Percentiles rank a stretch among this genome's conserved stretches.
Evolutionary conservation across 805 yeast genomes (phyloP).

Genomic region (Starmerella floris): DNA sequence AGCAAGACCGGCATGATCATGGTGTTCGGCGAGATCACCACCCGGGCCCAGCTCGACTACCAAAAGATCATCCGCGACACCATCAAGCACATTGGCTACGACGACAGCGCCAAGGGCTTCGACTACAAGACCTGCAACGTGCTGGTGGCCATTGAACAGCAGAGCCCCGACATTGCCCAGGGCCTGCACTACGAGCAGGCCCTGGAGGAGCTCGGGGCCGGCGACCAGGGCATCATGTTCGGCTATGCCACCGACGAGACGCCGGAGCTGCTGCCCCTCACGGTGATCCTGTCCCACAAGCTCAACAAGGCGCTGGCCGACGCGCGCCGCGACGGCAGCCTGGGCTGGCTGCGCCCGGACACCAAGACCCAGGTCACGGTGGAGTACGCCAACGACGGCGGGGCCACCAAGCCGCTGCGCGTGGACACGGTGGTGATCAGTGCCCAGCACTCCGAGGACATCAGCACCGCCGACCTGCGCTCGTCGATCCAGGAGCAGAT

Average conservation of each 20-base stretch:
- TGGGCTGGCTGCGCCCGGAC: constrained; percentile 97
- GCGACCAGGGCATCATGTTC: constrained; percentile 99
- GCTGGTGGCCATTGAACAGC: constrained; percentile 97
- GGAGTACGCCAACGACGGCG: constrained; percentile 85
- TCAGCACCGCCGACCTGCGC: constrained; percentile 88
- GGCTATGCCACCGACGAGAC: constrained; percentile 99
- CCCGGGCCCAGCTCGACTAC: constrained; percentile 88
- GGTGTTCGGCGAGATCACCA: constrained; percentile 99
- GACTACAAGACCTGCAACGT: constrained; percentile 99
- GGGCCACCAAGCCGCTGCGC: constrained; percentile 90
- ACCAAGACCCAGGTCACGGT: constrained; percentile 99
- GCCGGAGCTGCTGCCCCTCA: constrained; percentile 91
- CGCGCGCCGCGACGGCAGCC: constrained; percentile 91
- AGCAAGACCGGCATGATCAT: constrained; percentile 98
- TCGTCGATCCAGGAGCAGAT: constrained; percentile 61
- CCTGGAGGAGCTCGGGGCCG: constrained; percentile 96
- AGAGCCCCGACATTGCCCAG: constrained; percentile 97
- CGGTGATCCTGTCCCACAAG: constrained; percentile 86
- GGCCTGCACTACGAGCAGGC: constrained; percentile 95
- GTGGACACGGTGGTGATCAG: constrained; percentile 97
- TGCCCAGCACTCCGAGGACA: constrained; percentile 94
- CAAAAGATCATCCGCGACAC: constrained; percentile 97
- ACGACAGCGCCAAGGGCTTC: constrained; percentile 87
- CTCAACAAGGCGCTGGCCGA: constrained; percentile 92
- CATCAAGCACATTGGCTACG: constrained; percentile 96